phyloP scores from a whole-genome alignment of 2,329 filamentous ascomycete species.

The Sporothrix protearum region DNA sequence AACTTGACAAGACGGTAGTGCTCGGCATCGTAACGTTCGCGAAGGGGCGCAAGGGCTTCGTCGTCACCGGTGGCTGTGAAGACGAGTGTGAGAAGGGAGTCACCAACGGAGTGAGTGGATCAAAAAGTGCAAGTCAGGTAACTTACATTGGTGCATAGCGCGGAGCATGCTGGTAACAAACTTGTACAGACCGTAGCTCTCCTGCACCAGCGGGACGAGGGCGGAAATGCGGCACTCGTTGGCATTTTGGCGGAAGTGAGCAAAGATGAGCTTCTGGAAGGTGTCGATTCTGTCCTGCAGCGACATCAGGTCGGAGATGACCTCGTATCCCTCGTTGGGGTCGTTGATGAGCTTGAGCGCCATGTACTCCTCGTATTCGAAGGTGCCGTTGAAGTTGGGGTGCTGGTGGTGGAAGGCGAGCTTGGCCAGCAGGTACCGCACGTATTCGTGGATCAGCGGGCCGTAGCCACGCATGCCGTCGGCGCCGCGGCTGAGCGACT shows the following conservation, averaged over 20 bases:
- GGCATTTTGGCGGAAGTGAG: constrained; percentile 83
- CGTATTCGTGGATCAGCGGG: constrained; percentile 92
- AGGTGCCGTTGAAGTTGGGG: constrained; percentile 96
- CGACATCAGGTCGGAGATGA: constrained; percentile 92
- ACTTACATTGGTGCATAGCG: constrained; percentile 90
- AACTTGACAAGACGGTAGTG: constrained; percentile 96
- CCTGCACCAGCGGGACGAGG: constrained; percentile 86
- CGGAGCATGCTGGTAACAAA: constrained; percentile 99
- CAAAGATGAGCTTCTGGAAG: constrained; percentile 98
- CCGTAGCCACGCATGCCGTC: constrained; percentile 88
- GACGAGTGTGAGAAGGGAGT: constrained; percentile 27
- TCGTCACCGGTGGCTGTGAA: constrained; percentile 78
- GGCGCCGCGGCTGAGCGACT: constrained; percentile 83
- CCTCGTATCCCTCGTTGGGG: constrained; percentile 96
- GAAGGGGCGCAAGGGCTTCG: constrained; percentile 83
- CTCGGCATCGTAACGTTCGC: constrained; percentile 87
- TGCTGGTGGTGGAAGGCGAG: constrained; percentile 95
- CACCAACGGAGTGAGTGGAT: not conserved
- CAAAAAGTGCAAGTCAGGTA: not conserved
- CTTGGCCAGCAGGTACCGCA: constrained; percentile 91
- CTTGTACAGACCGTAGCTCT: constrained; percentile 99
- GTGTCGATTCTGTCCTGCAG: constrained; percentile 97
- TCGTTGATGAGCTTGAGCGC: constrained; percentile 97
- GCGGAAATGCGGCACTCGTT: constrained; percentile 97
- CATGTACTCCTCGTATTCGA: constrained; percentile 99